Percentiles rank a stretch among this genome's conserved stretches.
These are phyloP conservation scores for Priceomyces melissophilus DNA, from an alignment of 805 yeast species.

Conservation along the genomic window DNA sequence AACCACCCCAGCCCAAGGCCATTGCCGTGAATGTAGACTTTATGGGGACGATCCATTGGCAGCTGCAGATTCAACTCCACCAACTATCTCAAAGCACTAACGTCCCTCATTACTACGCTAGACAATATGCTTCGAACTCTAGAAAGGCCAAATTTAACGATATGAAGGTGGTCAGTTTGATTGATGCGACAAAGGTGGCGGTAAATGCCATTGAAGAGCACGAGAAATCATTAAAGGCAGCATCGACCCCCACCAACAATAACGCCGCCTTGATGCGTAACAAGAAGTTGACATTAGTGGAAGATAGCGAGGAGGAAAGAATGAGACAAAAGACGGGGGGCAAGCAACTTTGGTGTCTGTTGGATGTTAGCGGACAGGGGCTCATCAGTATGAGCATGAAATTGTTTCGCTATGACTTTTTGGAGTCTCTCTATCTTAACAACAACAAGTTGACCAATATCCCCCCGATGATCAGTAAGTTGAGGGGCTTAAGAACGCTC, in stretches of 20 bases:
- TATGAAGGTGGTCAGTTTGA: slow-evolving; percentile 34
- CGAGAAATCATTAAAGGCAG: slow-evolving; percentile 29
- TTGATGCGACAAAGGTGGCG: slow-evolving; percentile 40
- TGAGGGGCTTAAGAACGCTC: slow-evolving; percentile 72
- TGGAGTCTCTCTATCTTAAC: slow-evolving; percentile 81
- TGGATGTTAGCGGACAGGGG: slow-evolving; percentile 90
- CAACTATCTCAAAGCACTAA: slow-evolving; percentile 64
- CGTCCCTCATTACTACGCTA: slow-evolving; percentile 77
- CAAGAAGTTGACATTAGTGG: slow-evolving; percentile 40
- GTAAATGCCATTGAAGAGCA: slow-evolving; percentile 40
- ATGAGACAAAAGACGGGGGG: slow-evolving; percentile 57
- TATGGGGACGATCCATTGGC: slow-evolving; percentile 59
- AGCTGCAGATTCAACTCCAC: slow-evolving; percentile 71
- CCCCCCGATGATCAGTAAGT: slow-evolving; percentile 65
- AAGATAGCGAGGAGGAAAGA: slow-evolving; percentile 60
- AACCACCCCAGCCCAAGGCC: slow-evolving; percentile 30
- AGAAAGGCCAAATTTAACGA: slow-evolving; percentile 42
- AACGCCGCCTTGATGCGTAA: slow-evolving; percentile 38
- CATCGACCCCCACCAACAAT: slow-evolving; percentile 33
- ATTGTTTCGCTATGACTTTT: slow-evolving; percentile 75
- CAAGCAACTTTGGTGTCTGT: slow-evolving; percentile 89
- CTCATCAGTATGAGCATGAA: slow-evolving; percentile 66
- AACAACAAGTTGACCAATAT: slow-evolving; percentile 72
- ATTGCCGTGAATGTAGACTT: slow-evolving; percentile 29
- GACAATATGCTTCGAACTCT: slow-evolving; percentile 72